Evolutionary conservation across 345 rosid genomes (phyloP).

Genomic region (Brassica juncea): DNA sequence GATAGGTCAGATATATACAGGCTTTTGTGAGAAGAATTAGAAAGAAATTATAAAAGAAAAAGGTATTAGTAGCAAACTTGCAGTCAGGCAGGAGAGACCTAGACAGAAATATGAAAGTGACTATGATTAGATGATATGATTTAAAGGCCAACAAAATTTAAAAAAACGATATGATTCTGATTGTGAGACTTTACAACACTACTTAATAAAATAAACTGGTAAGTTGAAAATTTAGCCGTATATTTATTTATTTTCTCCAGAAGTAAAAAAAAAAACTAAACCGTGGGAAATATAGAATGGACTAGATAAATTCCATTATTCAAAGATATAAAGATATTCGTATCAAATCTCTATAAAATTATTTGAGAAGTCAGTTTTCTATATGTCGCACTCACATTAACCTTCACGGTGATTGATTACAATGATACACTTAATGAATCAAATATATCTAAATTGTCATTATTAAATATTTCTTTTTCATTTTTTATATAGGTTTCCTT

Average conservation of each 20-base stretch:
- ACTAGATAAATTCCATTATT: background rate
- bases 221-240: background rate
- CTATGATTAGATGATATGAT: background rate
- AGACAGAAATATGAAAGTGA: background rate
- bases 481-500: no score
- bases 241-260: background rate
- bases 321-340: background rate
- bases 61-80: no score
- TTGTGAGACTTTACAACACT: background rate
- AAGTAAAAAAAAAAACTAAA: conserved; percentile 12
- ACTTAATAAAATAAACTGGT: background rate
- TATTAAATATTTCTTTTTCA: no score
- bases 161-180: background rate
- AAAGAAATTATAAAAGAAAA: background rate
- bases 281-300: conserved; percentile 2
- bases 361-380: no score
- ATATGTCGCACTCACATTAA: no score
- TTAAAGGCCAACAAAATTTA: background rate
- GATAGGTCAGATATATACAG: no score
- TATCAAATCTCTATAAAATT: background rate
- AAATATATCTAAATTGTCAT: no score
- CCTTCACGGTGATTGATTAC: no score
- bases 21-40: background rate
- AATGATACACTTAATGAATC: no score
- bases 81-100: no score